Evolutionary conservation across 495 filamentous ascomycete species (phyloP), one percentile per base, ranked within the genome.

Genomic region (Daldinia concentrica): DNA sequence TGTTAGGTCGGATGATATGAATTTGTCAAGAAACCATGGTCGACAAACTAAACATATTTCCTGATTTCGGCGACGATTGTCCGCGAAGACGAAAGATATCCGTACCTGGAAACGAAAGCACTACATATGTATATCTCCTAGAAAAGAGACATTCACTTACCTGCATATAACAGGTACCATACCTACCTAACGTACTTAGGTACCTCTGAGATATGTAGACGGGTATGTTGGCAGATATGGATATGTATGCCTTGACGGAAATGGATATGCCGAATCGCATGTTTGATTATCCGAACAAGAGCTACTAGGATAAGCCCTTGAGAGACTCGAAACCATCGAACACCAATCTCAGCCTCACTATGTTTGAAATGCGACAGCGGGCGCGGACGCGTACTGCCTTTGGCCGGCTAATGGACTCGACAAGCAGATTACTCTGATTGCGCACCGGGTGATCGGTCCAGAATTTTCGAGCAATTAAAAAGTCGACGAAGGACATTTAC

Each of bases 271-370:
- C 56, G 61, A 64, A 59, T 60, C 17, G 29, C 32, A 50, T 41
- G 39, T 51, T 69, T 39, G 36, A 50, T 48, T 48, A 64, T 60
- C 54, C 54, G 59, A 69, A 50, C 48, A 59, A 22, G 58, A 50
- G 19, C 24, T 52, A 50, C 59, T 37, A 27, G 41, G 60, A 51
- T 69, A 52, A 63, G 27, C 43, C 59, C 66, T 63, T 52, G 60
- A 59, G 26, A 58, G 6, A 69, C 52, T 62, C 68, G 68, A 71
- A 66, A 71, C 62, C 57, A 61, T 50, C 26, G n/a, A 66, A n/a
- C n/a, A 37, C 58, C 17, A 32, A 63, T 64, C 43, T 72, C 69
- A 72, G 69, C 69, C 69, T 68, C 55, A 66, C 64, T 22, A 24
- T 34, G 51, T 66, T 56, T 64, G 39, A 56, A 45, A 58, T 62